Conservation (phyloP, 495 filamentous ascomycete species). For the Penicillium argentinense region DNA sequence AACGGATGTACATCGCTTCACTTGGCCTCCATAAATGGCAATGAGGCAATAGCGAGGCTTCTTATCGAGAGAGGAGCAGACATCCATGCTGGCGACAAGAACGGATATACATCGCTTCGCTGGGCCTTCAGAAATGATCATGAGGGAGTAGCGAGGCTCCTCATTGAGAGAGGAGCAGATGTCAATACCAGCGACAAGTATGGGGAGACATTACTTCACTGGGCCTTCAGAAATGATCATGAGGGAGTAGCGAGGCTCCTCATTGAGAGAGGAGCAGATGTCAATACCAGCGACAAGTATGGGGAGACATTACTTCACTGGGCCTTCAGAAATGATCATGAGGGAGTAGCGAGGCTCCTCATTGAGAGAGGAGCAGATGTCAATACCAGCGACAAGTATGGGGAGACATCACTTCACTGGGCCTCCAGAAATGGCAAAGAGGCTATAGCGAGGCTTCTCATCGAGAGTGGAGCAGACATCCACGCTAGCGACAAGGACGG, state of each 20-base stretch:
- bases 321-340: neutral
- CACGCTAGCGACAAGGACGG: too few relatives aligned
- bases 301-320: neutral
- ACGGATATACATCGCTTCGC: too few relatives aligned
- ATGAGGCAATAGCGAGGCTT: too few relatives aligned
- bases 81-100: too few relatives aligned
- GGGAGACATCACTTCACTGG: neutral
- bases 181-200: neutral
- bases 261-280: conserved; percentile 1
- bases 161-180: neutral
- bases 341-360: neutral
- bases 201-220: neutral
- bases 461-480: neutral
- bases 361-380: neutral
- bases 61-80: too few relatives aligned
- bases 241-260: neutral
- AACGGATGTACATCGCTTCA: neutral
- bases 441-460: neutral
- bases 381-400: neutral
- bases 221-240: neutral
- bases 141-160: neutral
- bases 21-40: neutral
- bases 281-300: neutral
- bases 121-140: too few relatives aligned
- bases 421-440: neutral